phyloP scores from a whole-genome alignment of 768 basidiomycete species.

The Termitomyces sp. region DNA sequence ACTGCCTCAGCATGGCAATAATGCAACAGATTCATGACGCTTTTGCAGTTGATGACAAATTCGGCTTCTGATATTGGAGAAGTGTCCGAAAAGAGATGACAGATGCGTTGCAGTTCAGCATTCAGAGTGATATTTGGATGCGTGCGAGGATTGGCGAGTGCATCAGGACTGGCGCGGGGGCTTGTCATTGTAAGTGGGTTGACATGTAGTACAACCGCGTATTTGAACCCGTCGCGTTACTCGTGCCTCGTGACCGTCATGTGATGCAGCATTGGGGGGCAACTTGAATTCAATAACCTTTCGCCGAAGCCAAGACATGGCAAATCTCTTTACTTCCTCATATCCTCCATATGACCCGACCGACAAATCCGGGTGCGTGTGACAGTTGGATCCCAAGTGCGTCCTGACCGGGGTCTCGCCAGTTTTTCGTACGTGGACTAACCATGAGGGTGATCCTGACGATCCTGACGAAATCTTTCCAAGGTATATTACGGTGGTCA shows the following conservation, averaged over 20 bases:
- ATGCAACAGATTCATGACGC: constrained; percentile 9
- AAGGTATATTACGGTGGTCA: constrained; percentile 76
- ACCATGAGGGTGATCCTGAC: background rate
- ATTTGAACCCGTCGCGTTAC: background rate
- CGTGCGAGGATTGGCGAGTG: background rate
- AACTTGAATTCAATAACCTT: too few relatives aligned
- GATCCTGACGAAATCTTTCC: background rate
- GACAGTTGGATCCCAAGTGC: background rate
- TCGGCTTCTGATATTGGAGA: constrained; percentile 14
- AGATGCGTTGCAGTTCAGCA: constrained; percentile 11
- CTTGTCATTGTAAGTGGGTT: background rate
- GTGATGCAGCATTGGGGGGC: background rate
- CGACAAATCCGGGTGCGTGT: constrained; percentile 52
- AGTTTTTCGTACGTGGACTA: constrained; percentile 63
- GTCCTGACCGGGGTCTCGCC: constrained; percentile 2
- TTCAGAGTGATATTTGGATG: background rate
- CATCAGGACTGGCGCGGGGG: background rate
- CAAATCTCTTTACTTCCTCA: constrained; percentile 40
- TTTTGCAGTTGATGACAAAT: constrained; percentile 16
- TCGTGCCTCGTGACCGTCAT: constrained; percentile 3
- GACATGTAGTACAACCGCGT: background rate
- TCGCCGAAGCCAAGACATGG: background rate
- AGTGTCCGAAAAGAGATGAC: constrained; percentile 6
- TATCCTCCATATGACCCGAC: constrained; percentile 72
- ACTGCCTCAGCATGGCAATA: constrained; percentile 5